A percentile compares a stretch with the other conserved stretches of the same genome.
Evolutionary conservation across 164 flowering plant genomes (phyloP).

Genomic region (Saururus chinensis): DNA sequence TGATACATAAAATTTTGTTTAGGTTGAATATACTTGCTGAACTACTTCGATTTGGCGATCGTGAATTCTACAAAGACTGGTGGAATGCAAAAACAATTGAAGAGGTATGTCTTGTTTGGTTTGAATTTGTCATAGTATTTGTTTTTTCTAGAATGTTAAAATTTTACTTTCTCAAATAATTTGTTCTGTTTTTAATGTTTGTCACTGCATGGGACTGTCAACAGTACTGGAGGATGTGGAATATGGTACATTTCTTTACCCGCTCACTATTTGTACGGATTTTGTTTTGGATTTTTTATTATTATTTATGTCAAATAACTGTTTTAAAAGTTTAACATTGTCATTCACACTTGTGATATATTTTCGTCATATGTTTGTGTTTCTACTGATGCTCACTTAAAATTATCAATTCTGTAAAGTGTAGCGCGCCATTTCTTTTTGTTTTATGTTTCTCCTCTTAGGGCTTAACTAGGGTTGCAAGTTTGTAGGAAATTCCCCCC

Average conservation of each 20-base stretch:
- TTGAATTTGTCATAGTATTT: not conserved
- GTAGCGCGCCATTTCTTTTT: no score
- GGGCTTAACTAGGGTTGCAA: no score
- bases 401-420: no score
- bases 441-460: no score
- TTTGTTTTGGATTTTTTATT: no score
- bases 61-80: slow-evolving; percentile 98
- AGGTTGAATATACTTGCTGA: slow-evolving; percentile 99
- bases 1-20: slow-evolving; percentile 3
- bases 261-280: not conserved
- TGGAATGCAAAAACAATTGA: slow-evolving; percentile 97
- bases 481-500: no score
- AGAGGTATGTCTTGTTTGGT: slow-evolving; percentile 43
- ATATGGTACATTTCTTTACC: slow-evolving; percentile 61
- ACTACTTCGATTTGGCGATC: slow-evolving; percentile 89
- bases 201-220: slow-evolving; percentile 13
- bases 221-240: slow-evolving; percentile 99
- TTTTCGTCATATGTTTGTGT: no score
- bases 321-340: not conserved
- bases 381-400: no score
- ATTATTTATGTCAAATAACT: not conserved
- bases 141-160: not conserved
- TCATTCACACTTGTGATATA: no score
- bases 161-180: no score
- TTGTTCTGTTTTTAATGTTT: not conserved